phyloP scores from a whole-genome alignment of 2,329 filamentous ascomycete genomes.

The Bipolaris oryzae region DNA sequence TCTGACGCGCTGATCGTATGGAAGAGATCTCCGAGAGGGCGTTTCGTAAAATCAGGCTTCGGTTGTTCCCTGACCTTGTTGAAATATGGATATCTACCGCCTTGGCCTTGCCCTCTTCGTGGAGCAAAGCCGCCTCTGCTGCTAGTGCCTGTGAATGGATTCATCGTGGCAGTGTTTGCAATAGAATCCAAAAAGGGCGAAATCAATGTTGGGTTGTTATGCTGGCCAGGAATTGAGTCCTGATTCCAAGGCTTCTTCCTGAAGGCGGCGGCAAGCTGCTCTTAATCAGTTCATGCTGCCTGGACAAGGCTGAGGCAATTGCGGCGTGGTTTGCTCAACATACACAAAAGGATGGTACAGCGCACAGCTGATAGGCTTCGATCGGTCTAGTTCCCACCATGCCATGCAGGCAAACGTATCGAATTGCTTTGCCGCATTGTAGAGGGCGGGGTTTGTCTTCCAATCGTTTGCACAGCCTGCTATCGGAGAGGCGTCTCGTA shows the following conservation, averaged over 20 bases:
- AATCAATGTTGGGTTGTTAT: background rate
- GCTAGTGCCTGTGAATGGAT: constrained; percentile 8
- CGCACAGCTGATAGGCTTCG: constrained; percentile 17
- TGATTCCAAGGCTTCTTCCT: too few relatives aligned
- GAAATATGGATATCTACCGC: constrained; percentile 19
- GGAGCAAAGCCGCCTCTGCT: constrained; percentile 33
- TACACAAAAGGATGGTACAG: constrained; percentile 32
- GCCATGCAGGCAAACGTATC: constrained; percentile 25
- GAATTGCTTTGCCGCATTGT: constrained; percentile 19
- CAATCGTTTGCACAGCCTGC: constrained; percentile 35
- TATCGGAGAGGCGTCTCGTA: constrained; percentile 14
- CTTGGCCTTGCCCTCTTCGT: constrained; percentile 23
- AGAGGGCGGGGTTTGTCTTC: constrained; percentile 15
- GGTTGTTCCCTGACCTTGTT: constrained; percentile 13
- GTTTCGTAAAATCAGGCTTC: constrained; percentile 32
- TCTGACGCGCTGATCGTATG: constrained; percentile 22
- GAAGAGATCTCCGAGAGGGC: constrained; percentile 41
- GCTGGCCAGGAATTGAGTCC: background rate
- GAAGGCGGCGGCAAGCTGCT: background rate
- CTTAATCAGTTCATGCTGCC: constrained; percentile 20
- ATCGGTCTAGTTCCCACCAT: constrained; percentile 19
- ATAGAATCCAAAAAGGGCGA: background rate
- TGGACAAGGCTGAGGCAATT: constrained; percentile 34
- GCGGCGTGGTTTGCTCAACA: constrained; percentile 27
- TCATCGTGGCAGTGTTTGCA: constrained; percentile 1